These are phyloP conservation scores for Paragyromitra xinjiangensis DNA, from an alignment of 495 filamentous ascomycete species.

Conservation along the genomic window DNA sequence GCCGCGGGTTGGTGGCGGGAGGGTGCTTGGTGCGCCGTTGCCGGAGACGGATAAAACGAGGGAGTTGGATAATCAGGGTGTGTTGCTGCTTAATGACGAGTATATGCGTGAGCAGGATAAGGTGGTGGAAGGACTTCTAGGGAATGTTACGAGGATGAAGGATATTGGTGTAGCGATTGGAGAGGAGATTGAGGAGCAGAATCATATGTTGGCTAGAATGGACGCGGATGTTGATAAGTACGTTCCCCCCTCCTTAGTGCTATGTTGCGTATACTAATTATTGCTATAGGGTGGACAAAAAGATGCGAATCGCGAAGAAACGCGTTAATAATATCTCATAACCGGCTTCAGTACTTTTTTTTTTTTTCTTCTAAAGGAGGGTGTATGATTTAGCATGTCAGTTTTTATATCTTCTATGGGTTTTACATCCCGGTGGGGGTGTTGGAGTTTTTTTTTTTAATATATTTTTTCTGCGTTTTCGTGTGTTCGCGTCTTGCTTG, in stretches of 20 bases:
- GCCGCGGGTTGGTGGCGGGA: conserved; percentile 61
- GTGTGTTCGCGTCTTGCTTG: not conserved
- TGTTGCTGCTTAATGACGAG: conserved; percentile 83
- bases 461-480: not conserved
- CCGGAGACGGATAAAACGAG: conserved; percentile 87
- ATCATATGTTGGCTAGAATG: conserved; percentile 76
- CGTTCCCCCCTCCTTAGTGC: conserved; percentile 1
- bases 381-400: conserved; percentile 10
- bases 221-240: conserved; percentile 77
- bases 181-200: conserved; percentile 85
- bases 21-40: conserved; percentile 78
- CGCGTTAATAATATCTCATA: conserved; percentile 78
- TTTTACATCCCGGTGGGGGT: not conserved
- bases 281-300: conserved; percentile 68
- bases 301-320: conserved; percentile 84
- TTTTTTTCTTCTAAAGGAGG: not conserved
- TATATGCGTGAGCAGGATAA: conserved; percentile 87
- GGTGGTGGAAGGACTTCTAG: conserved; percentile 76
- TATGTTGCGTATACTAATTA: not conserved
- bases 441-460: conserved; percentile 9
- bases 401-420: conserved; percentile 3
- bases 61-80: conserved; percentile 88
- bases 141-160: conserved; percentile 79
- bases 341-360: conserved; percentile 10
- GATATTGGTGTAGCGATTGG: conserved; percentile 87